phyloP scores from a whole-genome alignment of 306 rosid species.

The Nissolia schottii region DNA sequence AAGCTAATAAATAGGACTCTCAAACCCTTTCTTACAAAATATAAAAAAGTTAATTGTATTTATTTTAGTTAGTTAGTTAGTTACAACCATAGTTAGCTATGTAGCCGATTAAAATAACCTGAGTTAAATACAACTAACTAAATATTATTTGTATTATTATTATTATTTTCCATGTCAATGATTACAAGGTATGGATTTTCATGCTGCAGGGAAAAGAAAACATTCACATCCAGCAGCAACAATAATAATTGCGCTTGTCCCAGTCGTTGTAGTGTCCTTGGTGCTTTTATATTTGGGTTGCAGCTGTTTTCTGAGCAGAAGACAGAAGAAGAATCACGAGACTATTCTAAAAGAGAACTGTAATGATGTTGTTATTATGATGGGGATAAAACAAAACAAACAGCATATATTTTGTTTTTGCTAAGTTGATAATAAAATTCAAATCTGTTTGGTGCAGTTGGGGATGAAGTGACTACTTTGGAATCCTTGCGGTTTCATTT shows the following conservation, averaged over 20 bases:
- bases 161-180: background rate
- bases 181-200: background rate
- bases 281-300: background rate
- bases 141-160: no score
- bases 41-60: no score
- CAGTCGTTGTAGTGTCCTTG: background rate
- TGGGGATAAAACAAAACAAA: no score
- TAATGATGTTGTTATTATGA: background rate
- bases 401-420: background rate
- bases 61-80: no score
- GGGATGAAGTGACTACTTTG: background rate
- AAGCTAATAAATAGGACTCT: no score
- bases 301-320: background rate
- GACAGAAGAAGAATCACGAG: background rate
- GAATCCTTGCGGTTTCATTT: slow-evolving; percentile 37
- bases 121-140: no score
- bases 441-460: background rate
- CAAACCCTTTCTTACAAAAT: no score
- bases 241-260: background rate
- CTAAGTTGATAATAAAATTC: background rate
- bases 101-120: no score
- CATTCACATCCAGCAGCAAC: no score
- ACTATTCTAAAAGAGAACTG: slow-evolving; percentile 21
- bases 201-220: slow-evolving; percentile 23
- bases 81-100: no score